Evolutionary conservation across 371 early-diverging fungal genomes (phyloP), one percentile per base, ranked within the genome.

Genomic region (Mucor piriformis): DNA sequence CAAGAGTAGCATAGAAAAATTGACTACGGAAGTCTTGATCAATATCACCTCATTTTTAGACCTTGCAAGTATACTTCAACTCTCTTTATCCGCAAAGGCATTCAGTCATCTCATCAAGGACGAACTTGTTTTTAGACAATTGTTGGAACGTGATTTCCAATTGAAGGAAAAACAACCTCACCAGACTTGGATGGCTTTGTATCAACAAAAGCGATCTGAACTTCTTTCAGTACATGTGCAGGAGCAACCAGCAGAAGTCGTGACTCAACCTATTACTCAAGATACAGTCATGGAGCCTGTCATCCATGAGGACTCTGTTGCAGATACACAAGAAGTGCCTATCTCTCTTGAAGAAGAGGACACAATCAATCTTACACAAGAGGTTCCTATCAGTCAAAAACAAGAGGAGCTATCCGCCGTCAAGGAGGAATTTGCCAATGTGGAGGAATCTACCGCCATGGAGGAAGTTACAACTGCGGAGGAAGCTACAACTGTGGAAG

Each of bases 131-230:
- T 75, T 70, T 55, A 63, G 64, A 50, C 59, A 57, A 43, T 46
- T 78, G 20, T 42, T 61, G 2, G 65, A 71, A 50, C 73, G 73
- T 42, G 73, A 74, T 38, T 78, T 59, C 49, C 56, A 63, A 18
- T 58, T 74, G 4, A 69, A 53, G 5, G 73, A 69, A 24, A 77
- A 73, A 35, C 50, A 46, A 12, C 27, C 70, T 10, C 64, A 58
- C 21, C 56, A 60, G 18, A 65, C 70, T 0, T 77, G 73, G 72
- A n/a, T 38, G 8, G 37, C 50, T 1, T 44, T 70, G 6, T 70
- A 72, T 57, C 52, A 69, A 38, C 29, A 55, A 10, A 16, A 18
- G 20, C n/a, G 20, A 18, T 18, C 42, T n/a, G n/a, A n/a, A n/a
- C n/a, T n/a, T n/a, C n/a, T n/a, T n/a, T n/a, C n/a, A n/a, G n/a